Evolutionary conservation across 1,284 basidiomycete genomes (phyloP).

Genomic region (Hemileia vastatrix): DNA sequence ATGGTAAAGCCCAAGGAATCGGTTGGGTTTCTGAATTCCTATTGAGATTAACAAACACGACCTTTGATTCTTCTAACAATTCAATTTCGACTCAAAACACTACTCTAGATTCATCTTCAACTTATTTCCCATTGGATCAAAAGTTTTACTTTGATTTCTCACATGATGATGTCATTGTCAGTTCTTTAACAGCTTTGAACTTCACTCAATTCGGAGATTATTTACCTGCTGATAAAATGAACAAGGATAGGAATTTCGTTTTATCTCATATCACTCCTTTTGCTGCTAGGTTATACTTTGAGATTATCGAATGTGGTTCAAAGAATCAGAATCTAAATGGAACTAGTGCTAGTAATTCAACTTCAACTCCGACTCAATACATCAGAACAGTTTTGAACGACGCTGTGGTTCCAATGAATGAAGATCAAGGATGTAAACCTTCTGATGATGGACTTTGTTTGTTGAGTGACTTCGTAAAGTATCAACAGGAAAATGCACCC

Average conservation of each 20-base stretch:
- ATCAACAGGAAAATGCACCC: too few species aligned
- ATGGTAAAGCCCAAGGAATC: constrained; percentile 66
- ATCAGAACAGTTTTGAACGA: constrained; percentile 78
- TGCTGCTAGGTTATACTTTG: constrained; percentile 53
- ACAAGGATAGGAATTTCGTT: constrained; percentile 51
- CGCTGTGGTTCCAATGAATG: constrained; percentile 68
- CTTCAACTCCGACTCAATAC: constrained; percentile 52
- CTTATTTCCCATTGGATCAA: constrained; percentile 69
- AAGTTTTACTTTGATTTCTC: constrained; percentile 75
- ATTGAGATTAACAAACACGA: constrained; percentile 58
- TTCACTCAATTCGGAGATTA: constrained; percentile 62
- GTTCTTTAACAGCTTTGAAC: constrained; percentile 52
- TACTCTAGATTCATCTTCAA: constrained; percentile 61
- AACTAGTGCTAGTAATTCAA: too few species aligned
- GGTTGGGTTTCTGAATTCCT: constrained; percentile 60
- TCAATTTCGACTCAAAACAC: too few species aligned
- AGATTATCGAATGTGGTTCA: constrained; percentile 52
- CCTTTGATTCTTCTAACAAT: constrained; percentile 67
- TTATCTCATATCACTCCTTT: constrained; percentile 52
- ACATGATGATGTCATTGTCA: constrained; percentile 52
- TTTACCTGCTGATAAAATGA: constrained; percentile 63
- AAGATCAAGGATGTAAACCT: constrained; percentile 39
- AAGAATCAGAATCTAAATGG: constrained; percentile 4
- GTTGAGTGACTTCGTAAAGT: constrained; percentile 36
- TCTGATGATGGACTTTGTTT: constrained; percentile 34